Evolutionary conservation across 2,329 filamentous ascomycete species (phyloP).

Genomic region (Ambrosiella beaveri): DNA sequence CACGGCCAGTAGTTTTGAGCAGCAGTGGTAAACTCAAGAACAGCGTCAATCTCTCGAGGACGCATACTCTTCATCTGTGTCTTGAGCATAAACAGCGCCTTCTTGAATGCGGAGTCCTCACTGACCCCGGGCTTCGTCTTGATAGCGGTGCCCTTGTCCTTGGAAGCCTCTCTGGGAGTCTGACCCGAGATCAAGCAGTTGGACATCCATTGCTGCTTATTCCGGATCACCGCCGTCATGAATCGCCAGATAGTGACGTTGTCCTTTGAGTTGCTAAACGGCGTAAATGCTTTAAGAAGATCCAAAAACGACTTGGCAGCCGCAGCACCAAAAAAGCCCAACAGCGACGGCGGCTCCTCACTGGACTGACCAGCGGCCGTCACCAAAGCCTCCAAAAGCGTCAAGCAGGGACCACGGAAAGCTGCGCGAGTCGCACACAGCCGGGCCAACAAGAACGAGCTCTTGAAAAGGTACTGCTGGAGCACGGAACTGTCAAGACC

Average conservation of each 20-base stretch:
- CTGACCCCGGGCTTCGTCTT: slow-evolving; percentile 17
- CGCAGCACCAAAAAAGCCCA: slow-evolving; percentile 71
- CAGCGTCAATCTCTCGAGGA: slow-evolving; percentile 48
- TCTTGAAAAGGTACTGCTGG: slow-evolving; percentile 66
- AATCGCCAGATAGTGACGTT: slow-evolving; percentile 66
- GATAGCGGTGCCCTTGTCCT: slow-evolving; percentile 23
- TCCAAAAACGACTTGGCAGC: slow-evolving; percentile 72
- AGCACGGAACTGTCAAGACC: slow-evolving; percentile 47
- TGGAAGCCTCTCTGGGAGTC: slow-evolving; percentile 50
- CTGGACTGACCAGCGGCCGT: slow-evolving; percentile 37
- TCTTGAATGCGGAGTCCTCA: slow-evolving; percentile 50
- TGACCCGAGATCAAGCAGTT: slow-evolving; percentile 81
- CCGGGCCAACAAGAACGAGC: slow-evolving; percentile 57
- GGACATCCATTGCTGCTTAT: slow-evolving; percentile 89
- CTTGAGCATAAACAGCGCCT: slow-evolving; percentile 54
- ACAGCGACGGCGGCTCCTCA: slow-evolving; percentile 76
- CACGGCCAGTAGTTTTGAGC: slow-evolving; percentile 93
- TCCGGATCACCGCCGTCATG: slow-evolving; percentile 69
- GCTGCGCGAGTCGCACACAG: slow-evolving; percentile 53
- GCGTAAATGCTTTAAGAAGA: slow-evolving; percentile 60
- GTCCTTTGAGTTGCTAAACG: slow-evolving; percentile 47
- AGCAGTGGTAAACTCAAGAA: slow-evolving; percentile 73
- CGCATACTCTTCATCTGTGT: slow-evolving; percentile 43
- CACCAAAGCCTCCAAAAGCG: slow-evolving; percentile 57
- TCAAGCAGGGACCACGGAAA: slow-evolving; percentile 48